These are phyloP conservation scores for Calonectria honghensis DNA, from an alignment of 2,329 filamentous ascomycete genomes.

Conservation along the genomic window DNA sequence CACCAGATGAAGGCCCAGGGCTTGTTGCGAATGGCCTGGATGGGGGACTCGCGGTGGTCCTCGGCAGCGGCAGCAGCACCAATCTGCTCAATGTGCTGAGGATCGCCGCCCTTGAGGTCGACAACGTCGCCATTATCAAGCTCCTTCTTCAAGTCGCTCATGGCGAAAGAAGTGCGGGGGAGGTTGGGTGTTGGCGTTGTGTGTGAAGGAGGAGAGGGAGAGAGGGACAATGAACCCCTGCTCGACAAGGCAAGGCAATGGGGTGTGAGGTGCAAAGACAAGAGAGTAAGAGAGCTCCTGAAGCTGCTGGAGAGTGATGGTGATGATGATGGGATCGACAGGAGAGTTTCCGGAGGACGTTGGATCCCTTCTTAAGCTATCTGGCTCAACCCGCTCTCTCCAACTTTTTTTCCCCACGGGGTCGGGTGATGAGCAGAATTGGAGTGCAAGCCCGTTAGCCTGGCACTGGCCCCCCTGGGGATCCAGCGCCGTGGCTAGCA, in stretches of 20 bases:
- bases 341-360: conserved; percentile 27
- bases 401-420: conserved; percentile 44
- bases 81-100: conserved; percentile 44
- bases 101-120: conserved; percentile 41
- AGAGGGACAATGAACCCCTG: conserved; percentile 1
- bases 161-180: conserved; percentile 15
- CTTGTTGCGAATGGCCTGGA: conserved; percentile 43
- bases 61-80: conserved; percentile 42
- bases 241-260: conserved; percentile 8
- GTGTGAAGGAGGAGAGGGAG: not conserved
- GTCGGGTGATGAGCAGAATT: conserved; percentile 37
- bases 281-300: not conserved
- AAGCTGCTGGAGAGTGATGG: conserved; percentile 4
- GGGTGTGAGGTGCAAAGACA: not conserved
- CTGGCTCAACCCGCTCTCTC: conserved; percentile 31
- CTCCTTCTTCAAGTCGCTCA: conserved; percentile 38
- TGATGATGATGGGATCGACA: conserved; percentile 31
- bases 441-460: conserved; percentile 15
- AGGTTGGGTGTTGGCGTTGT: not conserved
- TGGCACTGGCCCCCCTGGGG: not conserved
- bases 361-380: conserved; percentile 33
- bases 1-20: conserved; percentile 45
- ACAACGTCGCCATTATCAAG: conserved; percentile 32
- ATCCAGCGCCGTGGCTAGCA: conserved; percentile 11
- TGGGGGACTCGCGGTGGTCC: conserved; percentile 40